Conservation (phyloP, 768 basidiomycete species). For the Pleurotus tuber-regium region DNA sequence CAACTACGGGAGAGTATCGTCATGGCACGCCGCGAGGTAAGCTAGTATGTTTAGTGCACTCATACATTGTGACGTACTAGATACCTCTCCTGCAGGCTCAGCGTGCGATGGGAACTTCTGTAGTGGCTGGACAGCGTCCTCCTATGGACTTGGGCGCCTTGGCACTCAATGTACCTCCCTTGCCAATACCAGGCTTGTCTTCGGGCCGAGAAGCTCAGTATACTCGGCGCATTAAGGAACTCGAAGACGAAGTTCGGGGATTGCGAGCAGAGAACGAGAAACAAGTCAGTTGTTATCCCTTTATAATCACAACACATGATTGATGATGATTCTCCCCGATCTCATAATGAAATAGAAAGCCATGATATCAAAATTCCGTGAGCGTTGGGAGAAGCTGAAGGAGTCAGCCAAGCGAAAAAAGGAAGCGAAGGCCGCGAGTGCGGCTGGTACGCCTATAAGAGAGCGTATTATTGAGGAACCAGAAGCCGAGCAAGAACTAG, state of each 20-base stretch:
- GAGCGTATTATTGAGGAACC: slow-evolving; percentile 77
- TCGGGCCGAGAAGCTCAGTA: slow-evolving; percentile 53
- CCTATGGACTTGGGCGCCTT: slow-evolving; percentile 53
- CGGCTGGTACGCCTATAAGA: slow-evolving; percentile 42
- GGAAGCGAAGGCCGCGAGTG: slow-evolving; percentile 61
- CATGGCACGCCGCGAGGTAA: slow-evolving; percentile 65
- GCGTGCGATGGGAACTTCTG: slow-evolving; percentile 71
- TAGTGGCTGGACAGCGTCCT: slow-evolving; percentile 44
- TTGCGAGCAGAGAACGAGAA: slow-evolving; percentile 76
- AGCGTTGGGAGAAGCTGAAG: slow-evolving; percentile 88
- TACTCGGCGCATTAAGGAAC: slow-evolving; percentile 66
- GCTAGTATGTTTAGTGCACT: slow-evolving; percentile 4
- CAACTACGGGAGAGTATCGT: slow-evolving; percentile 79
- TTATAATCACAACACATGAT: not conserved
- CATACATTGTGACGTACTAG: slow-evolving; percentile 1
- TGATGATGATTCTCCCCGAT: not conserved
- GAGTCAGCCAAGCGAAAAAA: slow-evolving; percentile 87
- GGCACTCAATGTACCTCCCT: slow-evolving; percentile 55
- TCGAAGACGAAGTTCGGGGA: slow-evolving; percentile 73
- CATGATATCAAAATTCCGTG: slow-evolving; percentile 79
- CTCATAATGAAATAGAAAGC: slow-evolving; percentile 54
- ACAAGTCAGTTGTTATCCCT: slow-evolving; percentile 49
- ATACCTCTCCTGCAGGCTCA: slow-evolving; percentile 54
- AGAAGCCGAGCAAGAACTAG: slow-evolving; percentile 49
- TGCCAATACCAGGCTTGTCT: slow-evolving; percentile 47